Conservation (phyloP, 371 early-diverging fungal species). For the Haplosporangium sp. region DNA sequence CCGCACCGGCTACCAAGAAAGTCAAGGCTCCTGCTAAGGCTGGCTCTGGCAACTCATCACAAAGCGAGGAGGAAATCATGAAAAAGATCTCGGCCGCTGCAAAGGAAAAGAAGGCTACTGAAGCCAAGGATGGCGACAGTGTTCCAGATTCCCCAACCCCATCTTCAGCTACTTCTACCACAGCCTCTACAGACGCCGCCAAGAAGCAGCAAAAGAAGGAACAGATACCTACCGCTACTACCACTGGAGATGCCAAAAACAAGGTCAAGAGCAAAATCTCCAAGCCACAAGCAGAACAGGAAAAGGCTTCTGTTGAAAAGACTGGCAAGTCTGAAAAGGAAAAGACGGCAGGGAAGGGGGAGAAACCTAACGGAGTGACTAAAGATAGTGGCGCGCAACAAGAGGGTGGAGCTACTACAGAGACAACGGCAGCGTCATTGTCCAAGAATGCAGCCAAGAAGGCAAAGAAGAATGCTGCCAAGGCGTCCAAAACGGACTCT, state of each 20-base stretch:
- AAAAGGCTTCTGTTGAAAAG: constrained; percentile 10
- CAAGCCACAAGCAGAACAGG: constrained; percentile 21
- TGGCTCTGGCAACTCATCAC: background rate
- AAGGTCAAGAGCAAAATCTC: constrained; percentile 5
- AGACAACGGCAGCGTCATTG: constrained; percentile 8
- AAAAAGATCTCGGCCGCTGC: constrained; percentile 8
- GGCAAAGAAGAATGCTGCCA: constrained; percentile 10
- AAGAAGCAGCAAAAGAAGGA: constrained; percentile 7
- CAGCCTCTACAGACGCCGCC: background rate
- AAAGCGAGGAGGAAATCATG: constrained; percentile 16
- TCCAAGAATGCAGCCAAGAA: constrained; percentile 12
- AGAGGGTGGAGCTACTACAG: constrained; percentile 4
- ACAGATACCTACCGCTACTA: background rate
- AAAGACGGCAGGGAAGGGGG: constrained; percentile 20
- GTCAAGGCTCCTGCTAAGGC: background rate
- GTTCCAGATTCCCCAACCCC: background rate
- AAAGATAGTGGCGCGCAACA: constrained; percentile 3
- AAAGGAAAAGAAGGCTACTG: constrained; percentile 19
- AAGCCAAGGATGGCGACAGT: background rate
- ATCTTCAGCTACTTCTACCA: background rate
- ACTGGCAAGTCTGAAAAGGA: background rate
- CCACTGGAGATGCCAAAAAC: constrained; percentile 7
- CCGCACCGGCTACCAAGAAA: constrained; percentile 4
- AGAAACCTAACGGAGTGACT: constrained; percentile 5
- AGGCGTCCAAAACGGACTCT: constrained; percentile 14